Conservation (phyloP, 805 yeast genomes). For the Aciculoconidium aculeatum region DNA sequence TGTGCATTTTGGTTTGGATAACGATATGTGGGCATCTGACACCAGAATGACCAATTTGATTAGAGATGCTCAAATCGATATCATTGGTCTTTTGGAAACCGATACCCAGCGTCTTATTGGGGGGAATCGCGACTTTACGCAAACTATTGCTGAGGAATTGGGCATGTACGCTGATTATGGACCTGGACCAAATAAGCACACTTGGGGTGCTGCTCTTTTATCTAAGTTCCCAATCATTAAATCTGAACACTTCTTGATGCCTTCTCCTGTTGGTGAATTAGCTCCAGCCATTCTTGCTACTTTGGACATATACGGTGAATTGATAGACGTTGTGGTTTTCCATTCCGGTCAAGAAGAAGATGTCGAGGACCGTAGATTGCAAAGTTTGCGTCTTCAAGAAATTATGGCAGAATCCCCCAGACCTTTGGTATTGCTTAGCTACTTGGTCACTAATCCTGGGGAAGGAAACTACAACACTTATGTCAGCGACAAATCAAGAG, state of each 20-base stretch:
- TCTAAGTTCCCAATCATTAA: conserved; percentile 91
- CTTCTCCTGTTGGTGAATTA: conserved; percentile 95
- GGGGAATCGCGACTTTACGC: conserved; percentile 94
- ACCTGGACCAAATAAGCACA: conserved; percentile 96
- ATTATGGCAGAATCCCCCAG: conserved; percentile 78
- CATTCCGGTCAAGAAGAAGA: conserved; percentile 99
- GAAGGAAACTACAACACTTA: conserved; percentile 90
- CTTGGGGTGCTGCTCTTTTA: conserved; percentile 93
- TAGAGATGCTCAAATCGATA: conserved; percentile 81
- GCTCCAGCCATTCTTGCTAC: conserved; percentile 99
- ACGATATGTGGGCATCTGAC: conserved; percentile 97
- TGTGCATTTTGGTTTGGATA: conserved; percentile 93
- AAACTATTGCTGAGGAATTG: conserved; percentile 82
- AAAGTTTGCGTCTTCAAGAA: conserved; percentile 66
- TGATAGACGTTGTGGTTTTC: conserved; percentile 91
- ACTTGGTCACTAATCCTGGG: conserved; percentile 81
- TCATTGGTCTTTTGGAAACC: conserved; percentile 84
- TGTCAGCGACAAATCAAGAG: conserved; percentile 76
- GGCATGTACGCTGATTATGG: conserved; percentile 96
- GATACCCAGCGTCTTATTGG: conserved; percentile 92
- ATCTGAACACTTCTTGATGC: conserved; percentile 86
- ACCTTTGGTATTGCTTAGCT: conserved; percentile 85
- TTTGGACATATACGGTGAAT: conserved; percentile 79
- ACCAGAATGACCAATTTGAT: conserved; percentile 81
- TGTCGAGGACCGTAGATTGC: conserved; percentile 85